Percentiles rank a stretch among this genome's conserved stretches.
Evolutionary conservation across 2,329 filamentous ascomycete species (phyloP).

Genomic region (Pseudopyrenochaeta lycopersici): DNA sequence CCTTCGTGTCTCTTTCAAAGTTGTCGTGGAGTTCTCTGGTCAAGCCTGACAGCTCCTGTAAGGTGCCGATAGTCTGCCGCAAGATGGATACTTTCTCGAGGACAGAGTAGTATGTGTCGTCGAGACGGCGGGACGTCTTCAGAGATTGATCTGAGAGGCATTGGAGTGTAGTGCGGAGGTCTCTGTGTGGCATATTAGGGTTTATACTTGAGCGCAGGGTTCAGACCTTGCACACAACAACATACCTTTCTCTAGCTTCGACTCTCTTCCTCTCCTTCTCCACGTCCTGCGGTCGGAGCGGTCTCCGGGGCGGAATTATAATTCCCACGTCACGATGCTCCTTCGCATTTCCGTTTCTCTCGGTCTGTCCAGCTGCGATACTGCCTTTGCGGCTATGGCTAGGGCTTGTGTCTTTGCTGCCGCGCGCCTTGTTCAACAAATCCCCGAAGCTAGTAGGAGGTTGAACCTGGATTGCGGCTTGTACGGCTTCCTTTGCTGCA

Average conservation of each 20-base stretch:
- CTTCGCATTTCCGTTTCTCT: conserved; percentile 13
- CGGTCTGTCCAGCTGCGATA: conserved; percentile 20
- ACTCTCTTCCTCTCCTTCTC: conserved; percentile 45
- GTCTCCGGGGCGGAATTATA: conserved; percentile 28
- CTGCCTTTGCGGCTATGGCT: conserved; percentile 42
- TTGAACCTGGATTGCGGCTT: conserved; percentile 56
- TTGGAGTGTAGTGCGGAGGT: conserved; percentile 52
- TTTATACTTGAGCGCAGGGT: no score
- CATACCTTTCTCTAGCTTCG: conserved; percentile 50
- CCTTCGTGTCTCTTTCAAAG: conserved; percentile 68
- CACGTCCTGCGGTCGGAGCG: conserved; percentile 52
- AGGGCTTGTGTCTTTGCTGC: conserved; percentile 40
- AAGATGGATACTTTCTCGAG: conserved; percentile 73
- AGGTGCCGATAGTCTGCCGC: conserved; percentile 68
- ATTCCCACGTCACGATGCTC: conserved; percentile 16
- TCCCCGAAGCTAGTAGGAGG: conserved; percentile 56
- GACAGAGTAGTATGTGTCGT: conserved; percentile 78
- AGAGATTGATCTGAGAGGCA: conserved; percentile 68
- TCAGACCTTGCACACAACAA: conserved; percentile 1
- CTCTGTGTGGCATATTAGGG: conserved; percentile 38
- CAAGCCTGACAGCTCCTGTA: conserved; percentile 72
- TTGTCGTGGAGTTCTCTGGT: conserved; percentile 66
- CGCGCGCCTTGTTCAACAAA: conserved; percentile 49
- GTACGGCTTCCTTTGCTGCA: conserved; percentile 52
- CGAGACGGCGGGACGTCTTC: conserved; percentile 70